Evolutionary conservation across 1,139 yeast species (phyloP), one percentile per base, ranked within the genome.

Genomic region (Yamadazyma atmosphaerica): DNA sequence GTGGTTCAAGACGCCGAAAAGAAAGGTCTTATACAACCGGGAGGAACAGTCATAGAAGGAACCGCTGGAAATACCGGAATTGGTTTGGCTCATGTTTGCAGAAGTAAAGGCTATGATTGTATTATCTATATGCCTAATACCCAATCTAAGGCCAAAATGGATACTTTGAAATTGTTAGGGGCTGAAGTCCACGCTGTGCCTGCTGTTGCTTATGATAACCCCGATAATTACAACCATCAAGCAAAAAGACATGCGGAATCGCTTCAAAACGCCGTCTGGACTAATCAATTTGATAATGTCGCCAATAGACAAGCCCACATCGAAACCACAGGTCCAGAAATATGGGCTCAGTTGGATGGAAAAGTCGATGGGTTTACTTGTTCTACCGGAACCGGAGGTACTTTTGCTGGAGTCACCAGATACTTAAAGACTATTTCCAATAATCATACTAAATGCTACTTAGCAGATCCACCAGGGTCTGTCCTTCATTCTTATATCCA

Each of bases 401-500:
- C 96, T 3, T 81, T 87, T 67, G 87, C 95, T 2, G 96, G 96
- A 39, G 70, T 78, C 24, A 78, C 95, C 8, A 72, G 90, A 42
- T 88, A 79, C 61, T 69, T 88, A 50, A 85, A 88, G 61, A 77
- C 77, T 10, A 75, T 78, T 29, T 77, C 86, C 30, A 63, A 72
- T 44, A 81, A 82, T 14, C 60, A 64, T 37, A 40, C 40, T 33
- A 74, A 81, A 60, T 68, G 83, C 37, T 79, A 74, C 36, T 76
- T 87, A 46, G 96, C 97, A 1, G 97, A 89, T 60, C 96, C 97
- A 15, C 97, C 97, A 4, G 96, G 97, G 39, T 82, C 92, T 2
- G 87, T 86, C 34, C 73, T 89, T 39, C 86, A 86, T 64, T 79
- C 89, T 10, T 88, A 83, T 56, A 79, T 89, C 45, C 79, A 77